These are phyloP conservation scores for Malassezia globosa DNA, from an alignment of 1,284 basidiomycete genomes.

Conservation along the genomic window DNA sequence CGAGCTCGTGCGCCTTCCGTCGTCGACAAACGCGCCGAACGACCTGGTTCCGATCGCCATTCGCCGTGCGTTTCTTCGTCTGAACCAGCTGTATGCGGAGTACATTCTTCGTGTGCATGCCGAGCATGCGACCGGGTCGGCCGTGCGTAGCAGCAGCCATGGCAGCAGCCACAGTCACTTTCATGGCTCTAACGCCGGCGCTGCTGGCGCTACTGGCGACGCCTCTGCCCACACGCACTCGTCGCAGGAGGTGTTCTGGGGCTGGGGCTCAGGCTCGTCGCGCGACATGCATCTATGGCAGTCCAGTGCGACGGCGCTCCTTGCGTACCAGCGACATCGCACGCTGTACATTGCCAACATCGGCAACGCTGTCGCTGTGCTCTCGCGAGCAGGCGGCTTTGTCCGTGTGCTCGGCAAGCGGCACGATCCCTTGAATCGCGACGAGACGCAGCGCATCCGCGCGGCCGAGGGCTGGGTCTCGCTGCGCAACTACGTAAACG, in stretches of 20 bases:
- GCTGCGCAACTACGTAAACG: constrained; percentile 82
- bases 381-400: constrained; percentile 65
- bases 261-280: constrained; percentile 19
- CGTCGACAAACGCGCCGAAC: not conserved
- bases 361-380: constrained; percentile 76
- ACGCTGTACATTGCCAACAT: constrained; percentile 81
- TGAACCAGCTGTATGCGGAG: constrained; percentile 41
- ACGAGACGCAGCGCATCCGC: constrained; percentile 75
- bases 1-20: constrained; percentile 26
- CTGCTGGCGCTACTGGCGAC: constrained; percentile 2
- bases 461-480: constrained; percentile 91
- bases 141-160: no score
- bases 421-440: constrained; percentile 81
- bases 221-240: constrained; percentile 3
- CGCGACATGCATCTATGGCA: constrained; percentile 32
- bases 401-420: constrained; percentile 66
- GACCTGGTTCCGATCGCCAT: constrained; percentile 29
- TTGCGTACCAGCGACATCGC: constrained; percentile 71
- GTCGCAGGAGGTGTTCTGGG: constrained; percentile 16
- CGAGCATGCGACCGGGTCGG: constrained; percentile 21
- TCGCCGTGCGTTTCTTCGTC: constrained; percentile 37
- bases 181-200: not conserved
- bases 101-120: constrained; percentile 33
- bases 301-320: constrained; percentile 62
- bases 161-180: no score